These are phyloP conservation scores for Neopestalotiopsis sp. DNA, from an alignment of 2,329 filamentous ascomycete species.

Conservation along the genomic window DNA sequence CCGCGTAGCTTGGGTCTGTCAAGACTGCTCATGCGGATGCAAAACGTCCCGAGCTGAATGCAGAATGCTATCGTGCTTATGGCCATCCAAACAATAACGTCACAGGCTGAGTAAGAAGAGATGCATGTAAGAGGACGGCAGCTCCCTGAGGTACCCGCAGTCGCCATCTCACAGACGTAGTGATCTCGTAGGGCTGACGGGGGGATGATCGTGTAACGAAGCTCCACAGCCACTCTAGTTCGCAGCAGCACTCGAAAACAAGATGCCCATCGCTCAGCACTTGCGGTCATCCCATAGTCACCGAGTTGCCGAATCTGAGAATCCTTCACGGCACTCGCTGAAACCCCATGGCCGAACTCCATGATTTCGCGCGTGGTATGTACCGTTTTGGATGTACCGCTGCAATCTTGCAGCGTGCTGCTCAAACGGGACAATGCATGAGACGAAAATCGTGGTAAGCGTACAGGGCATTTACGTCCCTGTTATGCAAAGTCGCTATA, in stretches of 20 bases:
- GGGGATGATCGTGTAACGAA: conserved; percentile 14
- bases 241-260: neutral
- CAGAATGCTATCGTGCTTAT: neutral
- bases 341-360: neutral
- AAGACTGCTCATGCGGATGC: neutral
- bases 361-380: neutral
- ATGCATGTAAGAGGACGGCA: conserved; percentile 8
- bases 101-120: conserved; percentile 5
- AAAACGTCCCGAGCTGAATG: neutral
- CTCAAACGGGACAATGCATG: no score
- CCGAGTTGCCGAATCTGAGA: neutral
- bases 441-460: no score
- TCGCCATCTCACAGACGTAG: conserved; percentile 11
- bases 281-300: neutral
- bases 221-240: conserved; percentile 4
- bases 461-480: no score
- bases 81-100: neutral
- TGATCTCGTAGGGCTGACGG: conserved; percentile 16
- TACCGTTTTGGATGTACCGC: no score
- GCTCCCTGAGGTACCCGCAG: conserved; percentile 16
- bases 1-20: neutral
- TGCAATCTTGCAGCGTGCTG: neutral
- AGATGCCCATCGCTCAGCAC: neutral
- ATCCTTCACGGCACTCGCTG: neutral
- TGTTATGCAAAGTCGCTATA: no score